These are phyloP conservation scores for Primulina tabacum DNA, from an alignment of 257 asterid genomes.

Conservation along the genomic window DNA sequence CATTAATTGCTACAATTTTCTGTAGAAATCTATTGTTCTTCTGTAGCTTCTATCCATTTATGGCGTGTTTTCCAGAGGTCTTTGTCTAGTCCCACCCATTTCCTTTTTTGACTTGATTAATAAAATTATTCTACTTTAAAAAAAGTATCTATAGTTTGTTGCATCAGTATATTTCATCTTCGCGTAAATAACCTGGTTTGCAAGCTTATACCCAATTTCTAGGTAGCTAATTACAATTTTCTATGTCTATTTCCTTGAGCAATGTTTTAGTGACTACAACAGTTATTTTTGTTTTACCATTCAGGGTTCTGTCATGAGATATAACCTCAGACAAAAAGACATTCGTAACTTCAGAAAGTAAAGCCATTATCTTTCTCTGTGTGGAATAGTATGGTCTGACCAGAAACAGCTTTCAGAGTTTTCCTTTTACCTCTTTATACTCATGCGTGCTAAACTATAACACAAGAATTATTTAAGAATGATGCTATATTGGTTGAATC, in stretches of 20 bases:
- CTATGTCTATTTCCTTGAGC: conserved; percentile 12
- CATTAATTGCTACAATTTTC: background rate
- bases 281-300: conserved; percentile 7
- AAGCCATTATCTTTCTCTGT: background rate
- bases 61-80: background rate
- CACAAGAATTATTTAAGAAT: background rate
- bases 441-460: conserved; percentile 2
- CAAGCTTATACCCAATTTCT: conserved; percentile 14
- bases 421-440: background rate
- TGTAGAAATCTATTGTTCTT: conserved; percentile 1
- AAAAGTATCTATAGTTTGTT: conserved; percentile 4
- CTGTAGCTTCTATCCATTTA: background rate
- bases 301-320: conserved; percentile 4
- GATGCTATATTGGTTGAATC: conserved; percentile 12
- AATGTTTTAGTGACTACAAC: background rate
- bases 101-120: background rate
- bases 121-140: too few relatives aligned
- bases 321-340: conserved; percentile 6
- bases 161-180: conserved; percentile 12
- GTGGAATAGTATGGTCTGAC: background rate
- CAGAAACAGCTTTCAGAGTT: background rate
- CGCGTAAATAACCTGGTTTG: conserved; percentile 14
- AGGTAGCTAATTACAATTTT: conserved; percentile 14
- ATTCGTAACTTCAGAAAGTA: conserved; percentile 5
- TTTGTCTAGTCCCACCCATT: conserved; percentile 6